Evolutionary conservation across 768 basidiomycete genomes (phyloP).

Genomic region (Myochromella boudieri): DNA sequence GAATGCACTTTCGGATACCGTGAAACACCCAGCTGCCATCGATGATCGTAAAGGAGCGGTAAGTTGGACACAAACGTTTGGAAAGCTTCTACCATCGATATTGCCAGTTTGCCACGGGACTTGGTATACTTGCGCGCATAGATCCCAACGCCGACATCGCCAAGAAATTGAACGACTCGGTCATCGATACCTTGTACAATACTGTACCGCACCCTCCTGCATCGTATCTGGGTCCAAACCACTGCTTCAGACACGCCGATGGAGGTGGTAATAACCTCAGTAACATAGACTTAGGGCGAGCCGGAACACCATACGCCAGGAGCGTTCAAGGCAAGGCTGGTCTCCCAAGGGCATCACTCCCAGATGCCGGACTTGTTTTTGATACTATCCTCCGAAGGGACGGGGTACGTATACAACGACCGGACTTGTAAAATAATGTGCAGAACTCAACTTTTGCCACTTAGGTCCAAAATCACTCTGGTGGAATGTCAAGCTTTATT

Average conservation of each 20-base stretch:
- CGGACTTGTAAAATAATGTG: constrained; percentile 15
- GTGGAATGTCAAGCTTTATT: constrained; percentile 59
- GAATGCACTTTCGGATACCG: constrained; percentile 29
- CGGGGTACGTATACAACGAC: constrained; percentile 31
- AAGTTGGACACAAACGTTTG: no score
- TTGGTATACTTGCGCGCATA: constrained; percentile 27
- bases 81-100: neutral
- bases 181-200: constrained; percentile 48
- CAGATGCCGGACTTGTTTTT: constrained; percentile 61
- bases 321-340: constrained; percentile 46
- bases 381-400: constrained; percentile 53
- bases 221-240: constrained; percentile 31
- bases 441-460: neutral
- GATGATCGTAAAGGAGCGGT: constrained; percentile 41
- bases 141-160: constrained; percentile 18
- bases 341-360: constrained; percentile 41
- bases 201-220: constrained; percentile 55
- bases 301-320: constrained; percentile 52
- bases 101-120: constrained; percentile 26
- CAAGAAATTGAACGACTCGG: constrained; percentile 22
- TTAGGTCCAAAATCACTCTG: constrained; percentile 37
- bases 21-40: constrained; percentile 32
- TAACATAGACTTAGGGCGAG: constrained; percentile 46
- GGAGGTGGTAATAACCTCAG: constrained; percentile 49
- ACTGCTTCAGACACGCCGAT: constrained; percentile 45